These are phyloP conservation scores for Aspergillus fumigatiaffinis DNA, from an alignment of 2,329 filamentous ascomycete species.

Conservation along the genomic window DNA sequence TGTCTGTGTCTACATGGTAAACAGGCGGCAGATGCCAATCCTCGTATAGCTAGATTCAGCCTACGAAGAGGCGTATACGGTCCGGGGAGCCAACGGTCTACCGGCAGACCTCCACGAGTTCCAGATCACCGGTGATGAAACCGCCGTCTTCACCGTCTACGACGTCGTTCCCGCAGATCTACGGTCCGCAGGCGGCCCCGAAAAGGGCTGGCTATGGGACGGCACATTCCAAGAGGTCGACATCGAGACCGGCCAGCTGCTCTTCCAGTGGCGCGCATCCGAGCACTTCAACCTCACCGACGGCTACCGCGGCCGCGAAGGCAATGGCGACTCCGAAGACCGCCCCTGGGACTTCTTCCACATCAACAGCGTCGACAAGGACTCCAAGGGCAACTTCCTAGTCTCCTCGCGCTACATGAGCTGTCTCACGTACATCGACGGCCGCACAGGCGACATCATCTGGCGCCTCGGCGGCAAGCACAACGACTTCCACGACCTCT, in stretches of 20 bases:
- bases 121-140: conserved; percentile 40
- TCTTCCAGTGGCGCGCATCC: conserved; percentile 48
- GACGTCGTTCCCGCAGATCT: conserved; percentile 38
- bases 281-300: conserved; percentile 38
- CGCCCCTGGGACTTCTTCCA: conserved; percentile 53
- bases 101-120: conserved; percentile 44
- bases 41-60: conserved; percentile 24
- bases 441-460: conserved; percentile 43
- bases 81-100: conserved; percentile 36
- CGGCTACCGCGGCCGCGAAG: conserved; percentile 15
- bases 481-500: conserved; percentile 42
- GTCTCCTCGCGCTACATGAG: conserved; percentile 39
- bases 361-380: conserved; percentile 53
- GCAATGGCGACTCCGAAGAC: conserved; percentile 13
- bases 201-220: conserved; percentile 40
- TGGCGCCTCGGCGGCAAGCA: conserved; percentile 51
- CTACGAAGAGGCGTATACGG: conserved; percentile 34
- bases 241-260: conserved; percentile 40
- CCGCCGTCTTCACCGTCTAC: conserved; percentile 43
- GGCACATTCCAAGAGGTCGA: conserved; percentile 46
- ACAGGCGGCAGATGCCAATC: not conserved
- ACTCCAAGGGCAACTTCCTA: conserved; percentile 42
- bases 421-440: conserved; percentile 41
- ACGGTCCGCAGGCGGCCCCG: conserved; percentile 29
- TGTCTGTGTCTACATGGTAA: not conserved